Evolutionary conservation across 306 rosid genomes (phyloP).

Genomic region (Lathyrus aphaca): DNA sequence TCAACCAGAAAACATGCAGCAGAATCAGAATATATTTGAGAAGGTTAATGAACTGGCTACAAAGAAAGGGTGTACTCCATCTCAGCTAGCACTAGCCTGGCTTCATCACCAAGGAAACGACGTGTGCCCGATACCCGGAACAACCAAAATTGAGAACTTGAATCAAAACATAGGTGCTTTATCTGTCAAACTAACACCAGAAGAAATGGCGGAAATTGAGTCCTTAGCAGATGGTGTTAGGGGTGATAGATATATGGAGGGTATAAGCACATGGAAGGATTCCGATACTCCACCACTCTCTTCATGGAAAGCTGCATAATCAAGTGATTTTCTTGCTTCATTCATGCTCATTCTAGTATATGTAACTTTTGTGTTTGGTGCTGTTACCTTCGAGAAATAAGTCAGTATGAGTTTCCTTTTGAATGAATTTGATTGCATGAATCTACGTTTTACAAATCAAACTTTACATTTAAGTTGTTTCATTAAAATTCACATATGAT

Average conservation of each 20-base stretch:
- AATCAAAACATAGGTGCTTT: slow-evolving; percentile 65
- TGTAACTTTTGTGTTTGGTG: too few relatives aligned
- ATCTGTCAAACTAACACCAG: slow-evolving; percentile 58
- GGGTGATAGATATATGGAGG: slow-evolving; percentile 44
- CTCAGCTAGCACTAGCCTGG: slow-evolving; percentile 75
- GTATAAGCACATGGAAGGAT: slow-evolving; percentile 40
- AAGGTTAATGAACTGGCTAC: slow-evolving; percentile 57
- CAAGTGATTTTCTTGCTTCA: background rate
- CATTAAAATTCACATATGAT: too few relatives aligned
- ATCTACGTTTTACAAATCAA: background rate
- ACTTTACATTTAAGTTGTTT: too few relatives aligned
- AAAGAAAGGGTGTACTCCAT: slow-evolving; percentile 61
- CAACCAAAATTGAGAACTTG: slow-evolving; percentile 65
- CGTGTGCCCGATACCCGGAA: slow-evolving; percentile 77
- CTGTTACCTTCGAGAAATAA: background rate
- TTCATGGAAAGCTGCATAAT: slow-evolving; percentile 47
- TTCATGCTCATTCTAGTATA: background rate
- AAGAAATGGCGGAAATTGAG: slow-evolving; percentile 64
- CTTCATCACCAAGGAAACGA: slow-evolving; percentile 72
- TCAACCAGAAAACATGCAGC: slow-evolving; percentile 57
- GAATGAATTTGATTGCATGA: background rate
- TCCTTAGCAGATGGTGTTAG: slow-evolving; percentile 49
- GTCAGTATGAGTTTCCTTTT: background rate
- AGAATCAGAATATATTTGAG: slow-evolving; percentile 60
- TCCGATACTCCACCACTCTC: slow-evolving; percentile 69